These are phyloP conservation scores for Testicularia cyperi DNA, from an alignment of 1,284 basidiomycete genomes.

Conservation along the genomic window DNA sequence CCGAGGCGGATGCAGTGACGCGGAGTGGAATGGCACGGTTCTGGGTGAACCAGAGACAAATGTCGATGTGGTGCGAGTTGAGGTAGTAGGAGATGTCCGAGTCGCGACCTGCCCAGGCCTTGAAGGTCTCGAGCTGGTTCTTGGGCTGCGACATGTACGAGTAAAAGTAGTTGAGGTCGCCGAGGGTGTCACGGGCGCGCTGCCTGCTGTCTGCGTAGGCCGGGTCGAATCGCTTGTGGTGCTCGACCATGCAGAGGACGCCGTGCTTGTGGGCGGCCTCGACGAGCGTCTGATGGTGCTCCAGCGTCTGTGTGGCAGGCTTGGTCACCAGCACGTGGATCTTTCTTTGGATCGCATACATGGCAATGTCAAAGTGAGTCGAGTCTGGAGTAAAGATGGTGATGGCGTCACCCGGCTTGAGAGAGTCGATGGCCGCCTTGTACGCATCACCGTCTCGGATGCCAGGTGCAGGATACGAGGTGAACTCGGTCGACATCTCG, in stretches of 20 bases:
- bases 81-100: slow-evolving; percentile 75
- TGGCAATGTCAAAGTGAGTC: slow-evolving; percentile 81
- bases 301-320: slow-evolving; percentile 81
- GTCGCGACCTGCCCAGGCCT: slow-evolving; percentile 89
- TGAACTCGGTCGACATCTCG: slow-evolving; percentile 80
- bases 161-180: slow-evolving; percentile 81
- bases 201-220: slow-evolving; percentile 83
- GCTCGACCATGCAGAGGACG: slow-evolving; percentile 86
- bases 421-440: slow-evolving; percentile 77
- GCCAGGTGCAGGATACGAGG: slow-evolving; percentile 74
- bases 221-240: slow-evolving; percentile 76
- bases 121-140: slow-evolving; percentile 87
- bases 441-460: slow-evolving; percentile 77
- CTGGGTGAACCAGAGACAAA: slow-evolving; percentile 73
- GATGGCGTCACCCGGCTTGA: slow-evolving; percentile 79
- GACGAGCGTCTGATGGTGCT: slow-evolving; percentile 77
- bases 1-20: slow-evolving; percentile 82
- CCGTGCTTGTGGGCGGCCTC: slow-evolving; percentile 74
- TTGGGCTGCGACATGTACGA: slow-evolving; percentile 86
- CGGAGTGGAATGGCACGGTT: slow-evolving; percentile 70
- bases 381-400: slow-evolving; percentile 77
- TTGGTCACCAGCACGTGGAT: slow-evolving; percentile 89
- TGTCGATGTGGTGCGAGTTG: slow-evolving; percentile 81
- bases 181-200: slow-evolving; percentile 72
- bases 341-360: slow-evolving; percentile 78